Percentiles rank a stretch among this genome's conserved stretches.
phyloP scores from a whole-genome alignment of 2,329 filamentous ascomycete genomes.

The Eutypa lata region DNA sequence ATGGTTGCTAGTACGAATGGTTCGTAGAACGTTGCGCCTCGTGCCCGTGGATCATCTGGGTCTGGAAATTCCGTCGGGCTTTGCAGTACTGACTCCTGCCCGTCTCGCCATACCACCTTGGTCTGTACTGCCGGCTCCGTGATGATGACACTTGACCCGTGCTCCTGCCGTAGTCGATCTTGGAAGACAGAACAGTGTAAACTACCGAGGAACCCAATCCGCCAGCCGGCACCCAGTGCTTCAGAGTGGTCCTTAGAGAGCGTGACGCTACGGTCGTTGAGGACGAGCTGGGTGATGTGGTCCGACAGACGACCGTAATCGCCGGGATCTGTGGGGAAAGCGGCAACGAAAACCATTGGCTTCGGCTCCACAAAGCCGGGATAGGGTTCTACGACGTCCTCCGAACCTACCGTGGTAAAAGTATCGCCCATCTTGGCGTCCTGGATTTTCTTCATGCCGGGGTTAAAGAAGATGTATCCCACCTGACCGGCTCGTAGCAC shows the following conservation, averaged over 20 bases:
- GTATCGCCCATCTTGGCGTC: constrained; percentile 97
- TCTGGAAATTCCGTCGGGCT: constrained; percentile 90
- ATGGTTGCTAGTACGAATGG: constrained; percentile 69
- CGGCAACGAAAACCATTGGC: constrained; percentile 97
- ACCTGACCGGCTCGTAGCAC: constrained; percentile 87
- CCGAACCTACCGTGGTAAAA: constrained; percentile 76
- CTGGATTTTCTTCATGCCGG: constrained; percentile 94
- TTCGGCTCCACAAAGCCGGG: constrained; percentile 97
- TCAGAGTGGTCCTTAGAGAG: constrained; percentile 93
- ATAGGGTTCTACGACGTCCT: constrained; percentile 73
- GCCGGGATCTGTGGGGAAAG: constrained; percentile 87
- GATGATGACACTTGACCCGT: constrained; percentile 92
- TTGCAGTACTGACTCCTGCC: constrained; percentile 73
- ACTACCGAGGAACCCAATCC: constrained; percentile 91
- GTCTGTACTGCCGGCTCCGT: constrained; percentile 94
- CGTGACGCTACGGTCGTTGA: constrained; percentile 94
- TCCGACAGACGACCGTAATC: constrained; percentile 87
- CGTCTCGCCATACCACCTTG: constrained; percentile 75
- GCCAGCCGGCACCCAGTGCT: constrained; percentile 89
- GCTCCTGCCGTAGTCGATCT: constrained; percentile 88
- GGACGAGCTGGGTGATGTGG: constrained; percentile 86
- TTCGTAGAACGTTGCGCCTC: constrained; percentile 46
- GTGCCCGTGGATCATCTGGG: constrained; percentile 43
- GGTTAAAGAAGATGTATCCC: constrained; percentile 95
- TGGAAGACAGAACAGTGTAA: constrained; percentile 99